Conservation (phyloP, 2,329 filamentous ascomycete species). For the Aspergillus aculeatinus region DNA sequence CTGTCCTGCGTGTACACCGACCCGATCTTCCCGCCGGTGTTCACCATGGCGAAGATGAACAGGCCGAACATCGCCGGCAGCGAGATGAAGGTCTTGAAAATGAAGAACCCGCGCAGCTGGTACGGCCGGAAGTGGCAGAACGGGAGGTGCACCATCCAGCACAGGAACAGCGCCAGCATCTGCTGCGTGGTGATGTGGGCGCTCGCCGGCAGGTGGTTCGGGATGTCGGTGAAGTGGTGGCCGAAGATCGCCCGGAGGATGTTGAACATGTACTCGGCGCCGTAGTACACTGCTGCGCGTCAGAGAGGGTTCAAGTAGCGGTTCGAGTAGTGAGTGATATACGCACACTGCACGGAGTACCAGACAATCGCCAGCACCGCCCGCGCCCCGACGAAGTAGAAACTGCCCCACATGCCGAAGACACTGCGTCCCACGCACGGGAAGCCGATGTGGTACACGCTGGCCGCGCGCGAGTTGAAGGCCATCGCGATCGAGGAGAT, state of each 20-base stretch:
- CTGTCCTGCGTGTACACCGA: constrained; percentile 21
- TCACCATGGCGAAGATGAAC: constrained; percentile 44
- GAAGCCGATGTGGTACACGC: constrained; percentile 46
- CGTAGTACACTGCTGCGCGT: constrained; percentile 15
- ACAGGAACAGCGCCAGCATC: constrained; percentile 41
- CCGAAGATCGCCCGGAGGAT: constrained; percentile 35
- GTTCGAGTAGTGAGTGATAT: too few relatives aligned
- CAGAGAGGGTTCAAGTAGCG: neutral
- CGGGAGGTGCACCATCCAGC: constrained; percentile 43
- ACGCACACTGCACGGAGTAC: constrained; percentile 30
- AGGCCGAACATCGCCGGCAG: constrained; percentile 39
- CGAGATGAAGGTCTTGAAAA: constrained; percentile 45
- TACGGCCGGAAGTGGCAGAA: constrained; percentile 48
- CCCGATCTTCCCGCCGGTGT: constrained; percentile 38
- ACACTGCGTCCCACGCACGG: constrained; percentile 40
- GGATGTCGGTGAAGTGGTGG: constrained; percentile 31
- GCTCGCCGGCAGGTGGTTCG: constrained; percentile 15
- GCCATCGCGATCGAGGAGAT: constrained; percentile 47
- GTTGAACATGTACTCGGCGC: constrained; percentile 21
- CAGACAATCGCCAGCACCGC: constrained; percentile 44
- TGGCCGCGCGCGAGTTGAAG: constrained; percentile 47
- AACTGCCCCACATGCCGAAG: constrained; percentile 46
- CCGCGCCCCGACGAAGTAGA: constrained; percentile 45
- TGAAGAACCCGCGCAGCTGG: constrained; percentile 48
- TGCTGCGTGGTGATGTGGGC: constrained; percentile 36